Evolutionary conservation across 1,284 basidiomycete genomes (phyloP).

Genomic region (Pseudozyma sp.): DNA sequence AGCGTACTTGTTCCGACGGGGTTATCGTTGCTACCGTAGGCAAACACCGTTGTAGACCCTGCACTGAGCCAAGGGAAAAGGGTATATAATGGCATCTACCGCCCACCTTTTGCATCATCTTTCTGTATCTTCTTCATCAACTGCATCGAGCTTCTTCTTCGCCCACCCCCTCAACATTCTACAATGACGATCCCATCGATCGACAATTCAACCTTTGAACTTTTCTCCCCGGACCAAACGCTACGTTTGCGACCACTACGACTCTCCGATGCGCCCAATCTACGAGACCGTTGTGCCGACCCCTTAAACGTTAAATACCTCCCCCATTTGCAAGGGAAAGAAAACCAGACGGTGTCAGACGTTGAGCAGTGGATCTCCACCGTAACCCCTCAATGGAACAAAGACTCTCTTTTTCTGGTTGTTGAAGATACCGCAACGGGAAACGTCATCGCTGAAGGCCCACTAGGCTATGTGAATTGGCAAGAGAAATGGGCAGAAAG

Average conservation of each 20-base stretch:
- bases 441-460: slow-evolving; percentile 32
- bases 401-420: slow-evolving; percentile 37
- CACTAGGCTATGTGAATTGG: slow-evolving; percentile 33
- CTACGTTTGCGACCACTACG: slow-evolving; percentile 20
- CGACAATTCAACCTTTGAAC: slow-evolving; percentile 17
- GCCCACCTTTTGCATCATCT: too few relatives aligned
- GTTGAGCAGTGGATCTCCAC: slow-evolving; percentile 26
- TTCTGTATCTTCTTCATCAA: neutral
- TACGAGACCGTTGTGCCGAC: slow-evolving; percentile 34
- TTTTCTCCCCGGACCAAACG: neutral
- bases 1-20: too few relatives aligned
- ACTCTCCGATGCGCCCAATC: slow-evolving; percentile 29
- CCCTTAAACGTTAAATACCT: slow-evolving; percentile 25
- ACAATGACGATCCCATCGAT: slow-evolving; percentile 32
- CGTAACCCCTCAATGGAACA: slow-evolving; percentile 33
- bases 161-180: neutral
- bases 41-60: too few relatives aligned
- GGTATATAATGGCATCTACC: too few relatives aligned
- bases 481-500: slow-evolving; percentile 13
- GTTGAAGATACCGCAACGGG: slow-evolving; percentile 10
- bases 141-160: neutral
- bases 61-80: too few relatives aligned
- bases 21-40: too few relatives aligned
- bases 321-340: slow-evolving; percentile 34
- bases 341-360: slow-evolving; percentile 22